Base-by-base conservation (phyloP, 441 rosid genomes). In the Corymbia citriodora region DNA sequence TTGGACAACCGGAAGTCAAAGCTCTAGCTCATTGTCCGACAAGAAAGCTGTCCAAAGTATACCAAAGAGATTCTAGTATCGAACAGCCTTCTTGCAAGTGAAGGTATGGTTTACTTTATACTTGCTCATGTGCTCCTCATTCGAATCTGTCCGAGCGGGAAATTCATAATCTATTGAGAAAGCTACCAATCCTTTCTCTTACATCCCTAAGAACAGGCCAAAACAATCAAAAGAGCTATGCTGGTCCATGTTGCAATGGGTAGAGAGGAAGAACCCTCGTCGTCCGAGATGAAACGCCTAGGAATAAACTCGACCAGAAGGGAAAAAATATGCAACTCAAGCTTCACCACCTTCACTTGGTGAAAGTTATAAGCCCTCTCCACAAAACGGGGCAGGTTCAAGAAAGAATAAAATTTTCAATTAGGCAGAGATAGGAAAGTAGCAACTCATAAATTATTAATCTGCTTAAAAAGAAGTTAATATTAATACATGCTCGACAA, bases 171-270 rank as follows among this genome's bases (percentile, higher is more conserved):
- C 97, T 18, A 96, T 95, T 4, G 96, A 95, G 50, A 96, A 95
- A 63, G 92, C 91, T 33, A 93, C 96, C 0, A 95, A 92, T 33
- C 97, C 98, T 74, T 93, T 95, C 92, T 94, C 97, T 91, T 95
- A 98, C 96, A 94, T 95, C 83, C 95, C 95, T 65, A 98, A 88
- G 92, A 93, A 96, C 89, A 97, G 91, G 31, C 98, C 99, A 55
- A 98, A 98, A 90, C 96, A 94, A 87, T 95, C 96, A 90, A 93
- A 94, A 11, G 96, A 92, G 93, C 93, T 93, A 87, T 92, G 95
- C 88, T 95, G 99, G 93, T 95, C 96, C 98, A 95, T 94, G 91
- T 95, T 96, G 93, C 98, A 95, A 55, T 95, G 95, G 4, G 98
- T 97, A 21, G 96, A 94, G 89, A 97, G 94, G 93, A 94, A 94